Percentiles rank a stretch among this genome's conserved stretches.
These are phyloP conservation scores for Scutellaria galericulata DNA, from an alignment of 257 asterid species.

Conservation along the genomic window DNA sequence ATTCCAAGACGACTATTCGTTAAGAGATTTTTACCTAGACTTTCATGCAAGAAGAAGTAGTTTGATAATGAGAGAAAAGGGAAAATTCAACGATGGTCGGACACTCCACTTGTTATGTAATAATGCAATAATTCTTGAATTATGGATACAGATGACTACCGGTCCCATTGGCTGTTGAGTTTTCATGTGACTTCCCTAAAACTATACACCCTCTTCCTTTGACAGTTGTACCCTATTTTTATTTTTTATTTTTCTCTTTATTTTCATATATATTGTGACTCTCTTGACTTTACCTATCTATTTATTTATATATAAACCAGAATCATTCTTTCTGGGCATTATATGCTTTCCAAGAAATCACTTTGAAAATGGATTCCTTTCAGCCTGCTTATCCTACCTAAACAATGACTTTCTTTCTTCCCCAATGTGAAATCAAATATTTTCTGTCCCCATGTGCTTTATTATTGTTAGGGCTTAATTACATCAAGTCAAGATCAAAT, in stretches of 20 bases:
- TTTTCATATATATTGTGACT: slow-evolving; percentile 55
- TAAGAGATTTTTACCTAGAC: slow-evolving; percentile 46
- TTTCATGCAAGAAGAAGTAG: slow-evolving; percentile 46
- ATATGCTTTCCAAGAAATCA: slow-evolving; percentile 46
- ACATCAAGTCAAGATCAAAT: slow-evolving; percentile 16
- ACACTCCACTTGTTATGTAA: slow-evolving; percentile 57
- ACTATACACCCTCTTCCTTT: slow-evolving; percentile 30
- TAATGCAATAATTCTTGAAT: slow-evolving; percentile 68
- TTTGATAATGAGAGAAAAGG: slow-evolving; percentile 19
- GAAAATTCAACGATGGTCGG: slow-evolving; percentile 49
- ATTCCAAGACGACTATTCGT: slow-evolving; percentile 47
- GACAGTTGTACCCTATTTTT: slow-evolving; percentile 59
- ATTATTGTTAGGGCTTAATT: slow-evolving; percentile 10
- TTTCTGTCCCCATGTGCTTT: slow-evolving; percentile 35
- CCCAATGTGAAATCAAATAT: slow-evolving; percentile 36
- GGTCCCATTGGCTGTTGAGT: slow-evolving; percentile 70
- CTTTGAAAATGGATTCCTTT: slow-evolving; percentile 41
- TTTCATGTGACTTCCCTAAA: slow-evolving; percentile 62
- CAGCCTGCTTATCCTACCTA: slow-evolving; percentile 55
- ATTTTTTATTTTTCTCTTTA: slow-evolving; percentile 32
- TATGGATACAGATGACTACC: slow-evolving; percentile 55
- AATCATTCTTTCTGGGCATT: slow-evolving; percentile 44
- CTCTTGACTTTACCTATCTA: slow-evolving; percentile 26
- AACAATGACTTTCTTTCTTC: slow-evolving; percentile 51
- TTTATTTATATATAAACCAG: neutral